Conservation (phyloP, 2,329 filamentous ascomycete species). For the Lasiodiplodia citricola region DNA sequence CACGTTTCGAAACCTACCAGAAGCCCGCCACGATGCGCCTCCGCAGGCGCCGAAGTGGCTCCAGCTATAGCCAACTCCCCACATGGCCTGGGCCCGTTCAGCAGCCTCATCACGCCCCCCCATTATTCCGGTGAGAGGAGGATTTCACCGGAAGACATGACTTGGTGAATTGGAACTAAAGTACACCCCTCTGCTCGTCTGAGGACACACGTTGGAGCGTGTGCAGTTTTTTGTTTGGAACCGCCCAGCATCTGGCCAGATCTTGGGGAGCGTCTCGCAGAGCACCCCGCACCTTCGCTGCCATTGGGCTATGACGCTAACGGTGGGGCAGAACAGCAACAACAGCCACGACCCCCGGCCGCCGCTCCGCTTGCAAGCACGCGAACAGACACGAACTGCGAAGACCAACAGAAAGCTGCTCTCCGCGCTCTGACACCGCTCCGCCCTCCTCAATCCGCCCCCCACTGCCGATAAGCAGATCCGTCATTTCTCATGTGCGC, state of each 20-base stretch:
- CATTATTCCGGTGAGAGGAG: background rate
- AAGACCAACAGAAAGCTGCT: background rate
- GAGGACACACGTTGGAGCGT: background rate
- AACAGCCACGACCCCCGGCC: background rate
- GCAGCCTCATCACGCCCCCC: background rate
- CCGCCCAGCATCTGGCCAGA: background rate
- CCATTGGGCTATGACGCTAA: conserved; percentile 16
- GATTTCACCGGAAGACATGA: conserved; percentile 1
- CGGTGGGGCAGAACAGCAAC: conserved; percentile 17
- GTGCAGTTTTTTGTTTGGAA: background rate
- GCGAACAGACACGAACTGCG: background rate
- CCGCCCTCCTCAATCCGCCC: background rate
- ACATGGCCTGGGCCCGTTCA: background rate
- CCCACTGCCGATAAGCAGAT: background rate
- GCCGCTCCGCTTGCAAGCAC: background rate
- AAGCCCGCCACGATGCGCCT: background rate
- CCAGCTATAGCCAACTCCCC: background rate
- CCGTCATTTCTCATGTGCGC: background rate
- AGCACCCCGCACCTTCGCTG: conserved; percentile 13
- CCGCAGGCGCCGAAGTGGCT: background rate
- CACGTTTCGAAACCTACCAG: background rate
- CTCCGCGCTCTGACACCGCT: background rate
- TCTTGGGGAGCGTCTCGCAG: background rate
- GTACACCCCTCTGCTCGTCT: background rate
- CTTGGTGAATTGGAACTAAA: background rate